phyloP scores from a whole-genome alignment of 108 stramenopile genomes.

The Discostella stelligeroides region DNA sequence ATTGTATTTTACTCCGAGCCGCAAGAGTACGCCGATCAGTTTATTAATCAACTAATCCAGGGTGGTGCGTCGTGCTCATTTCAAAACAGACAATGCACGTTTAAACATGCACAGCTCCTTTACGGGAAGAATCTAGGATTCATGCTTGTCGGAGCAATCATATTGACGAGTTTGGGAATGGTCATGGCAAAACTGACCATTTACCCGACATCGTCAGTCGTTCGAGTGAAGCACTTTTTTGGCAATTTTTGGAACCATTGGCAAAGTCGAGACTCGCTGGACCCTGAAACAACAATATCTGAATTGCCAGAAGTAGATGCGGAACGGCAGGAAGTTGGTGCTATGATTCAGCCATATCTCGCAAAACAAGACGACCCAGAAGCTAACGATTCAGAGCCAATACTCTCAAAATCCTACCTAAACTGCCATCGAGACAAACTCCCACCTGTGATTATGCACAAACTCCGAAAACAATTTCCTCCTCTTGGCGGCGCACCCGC shows the following conservation, averaged over 20 bases:
- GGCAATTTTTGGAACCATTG: not conserved
- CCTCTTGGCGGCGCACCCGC: constrained; percentile 46
- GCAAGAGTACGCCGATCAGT: constrained; percentile 36
- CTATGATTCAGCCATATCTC: constrained; percentile 24
- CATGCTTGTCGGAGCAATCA: constrained; percentile 51
- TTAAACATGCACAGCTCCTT: constrained; percentile 28
- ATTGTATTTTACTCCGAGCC: constrained; percentile 56
- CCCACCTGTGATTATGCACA: constrained; percentile 54
- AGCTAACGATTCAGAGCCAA: not conserved
- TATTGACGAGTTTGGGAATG: constrained; percentile 44
- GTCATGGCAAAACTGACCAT: constrained; percentile 29
- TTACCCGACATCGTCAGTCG: constrained; percentile 33
- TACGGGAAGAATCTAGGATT: constrained; percentile 39
- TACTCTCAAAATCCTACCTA: constrained; percentile 20
- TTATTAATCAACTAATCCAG: constrained; percentile 30
- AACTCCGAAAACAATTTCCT: constrained; percentile 60
- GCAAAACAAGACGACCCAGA: constrained; percentile 6
- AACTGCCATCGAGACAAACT: constrained; percentile 19
- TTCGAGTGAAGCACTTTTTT: constrained; percentile 23
- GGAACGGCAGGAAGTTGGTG: constrained; percentile 24
- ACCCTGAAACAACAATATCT: not conserved
- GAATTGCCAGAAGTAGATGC: constrained; percentile 37
- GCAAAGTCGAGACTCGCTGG: not conserved
- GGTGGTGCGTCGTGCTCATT: constrained; percentile 46
- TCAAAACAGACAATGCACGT: constrained; percentile 32